Conservation (phyloP, 192 early-diverging fungal genomes). For the Podila clonocystis region DNA sequence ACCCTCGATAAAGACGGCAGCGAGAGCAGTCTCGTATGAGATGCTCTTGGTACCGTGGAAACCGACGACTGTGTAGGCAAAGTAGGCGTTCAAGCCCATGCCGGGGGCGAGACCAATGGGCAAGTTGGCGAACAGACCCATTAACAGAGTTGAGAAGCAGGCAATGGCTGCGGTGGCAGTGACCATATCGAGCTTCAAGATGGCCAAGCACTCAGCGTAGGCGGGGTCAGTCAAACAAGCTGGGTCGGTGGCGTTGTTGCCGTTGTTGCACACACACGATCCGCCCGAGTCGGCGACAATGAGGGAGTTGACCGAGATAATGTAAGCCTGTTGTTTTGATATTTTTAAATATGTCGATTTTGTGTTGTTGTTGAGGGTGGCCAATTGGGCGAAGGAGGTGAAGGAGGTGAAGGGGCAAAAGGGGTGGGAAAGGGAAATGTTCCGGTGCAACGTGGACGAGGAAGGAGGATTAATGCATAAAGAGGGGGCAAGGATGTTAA, state of each 20-base stretch:
- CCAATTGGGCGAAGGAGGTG: neutral
- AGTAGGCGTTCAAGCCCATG: conserved; percentile 85
- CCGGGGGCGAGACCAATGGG: conserved; percentile 85
- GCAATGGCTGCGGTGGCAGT: conserved; percentile 76
- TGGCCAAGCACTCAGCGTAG: conserved; percentile 67
- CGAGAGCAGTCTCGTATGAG: conserved; percentile 69
- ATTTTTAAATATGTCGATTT: neutral
- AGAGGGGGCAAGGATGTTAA: too few species aligned
- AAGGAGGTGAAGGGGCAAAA: neutral
- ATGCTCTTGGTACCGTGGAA: conserved; percentile 79
- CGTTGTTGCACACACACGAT: conserved; percentile 69
- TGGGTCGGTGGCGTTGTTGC: conserved; percentile 39
- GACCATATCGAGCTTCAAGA: conserved; percentile 73
- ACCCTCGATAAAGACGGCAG: conserved; percentile 84
- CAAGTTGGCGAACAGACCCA: conserved; percentile 76
- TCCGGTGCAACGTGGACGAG: too few species aligned
- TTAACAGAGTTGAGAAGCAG: conserved; percentile 66
- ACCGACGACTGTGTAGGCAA: conserved; percentile 84
- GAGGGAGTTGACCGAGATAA: conserved; percentile 75
- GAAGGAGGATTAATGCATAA: too few species aligned
- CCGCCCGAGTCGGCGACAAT: conserved; percentile 80
- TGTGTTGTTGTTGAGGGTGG: neutral
- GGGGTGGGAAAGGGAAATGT: too few species aligned
- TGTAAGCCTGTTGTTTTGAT: conserved; percentile 54
- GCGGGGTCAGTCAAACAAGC: conserved; percentile 61